Conservation (phyloP, 1,284 basidiomycete species). For the Fomes fomentarius region DNA sequence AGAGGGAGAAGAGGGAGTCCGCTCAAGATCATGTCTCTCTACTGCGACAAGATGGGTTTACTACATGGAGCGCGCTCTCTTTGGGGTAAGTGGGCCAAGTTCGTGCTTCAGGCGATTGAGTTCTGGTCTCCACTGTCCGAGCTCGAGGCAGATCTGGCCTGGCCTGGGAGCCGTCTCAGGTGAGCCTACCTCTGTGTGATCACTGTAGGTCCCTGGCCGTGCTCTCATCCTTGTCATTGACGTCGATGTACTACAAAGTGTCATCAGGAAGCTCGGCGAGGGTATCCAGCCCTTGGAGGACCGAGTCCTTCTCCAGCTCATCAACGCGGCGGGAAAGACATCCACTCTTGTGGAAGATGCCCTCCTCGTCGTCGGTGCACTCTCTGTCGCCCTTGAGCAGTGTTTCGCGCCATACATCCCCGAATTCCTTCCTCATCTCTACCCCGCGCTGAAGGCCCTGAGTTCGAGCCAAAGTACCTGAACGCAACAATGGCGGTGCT, state of each 20-base stretch:
- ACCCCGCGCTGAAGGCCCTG: slow-evolving; percentile 85
- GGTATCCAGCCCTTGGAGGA: slow-evolving; percentile 91
- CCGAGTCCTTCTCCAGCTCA: slow-evolving; percentile 85
- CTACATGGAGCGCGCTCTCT: slow-evolving; percentile 99
- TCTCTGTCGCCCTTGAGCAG: slow-evolving; percentile 84
- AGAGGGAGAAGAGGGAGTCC: slow-evolving; percentile 86
- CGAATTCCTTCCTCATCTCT: slow-evolving; percentile 90
- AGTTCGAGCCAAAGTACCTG: slow-evolving; percentile 91
- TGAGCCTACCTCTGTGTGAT: slow-evolving; percentile 95
- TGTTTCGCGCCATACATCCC: slow-evolving; percentile 89
- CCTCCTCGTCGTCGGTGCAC: slow-evolving; percentile 92
- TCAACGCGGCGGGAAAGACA: slow-evolving; percentile 87
- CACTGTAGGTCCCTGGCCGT: slow-evolving; percentile 68
- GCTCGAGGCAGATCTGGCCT: slow-evolving; percentile 93
- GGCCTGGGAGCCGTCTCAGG: slow-evolving; percentile 93
- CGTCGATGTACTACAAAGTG: too few species aligned
- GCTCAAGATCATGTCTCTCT: slow-evolving; percentile 95
- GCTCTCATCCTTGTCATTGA: too few species aligned
- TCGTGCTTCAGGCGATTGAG: slow-evolving; percentile 96
- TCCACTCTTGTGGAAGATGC: slow-evolving; percentile 97
- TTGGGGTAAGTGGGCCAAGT: slow-evolving; percentile 91
- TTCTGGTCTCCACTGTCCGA: slow-evolving; percentile 99
- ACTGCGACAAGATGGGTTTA: slow-evolving; percentile 99
- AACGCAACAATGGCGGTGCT: slow-evolving; percentile 91
- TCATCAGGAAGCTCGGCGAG: slow-evolving; percentile 82